Evolutionary conservation across 768 basidiomycete genomes (phyloP).

Genomic region (Lactarius indigo): DNA sequence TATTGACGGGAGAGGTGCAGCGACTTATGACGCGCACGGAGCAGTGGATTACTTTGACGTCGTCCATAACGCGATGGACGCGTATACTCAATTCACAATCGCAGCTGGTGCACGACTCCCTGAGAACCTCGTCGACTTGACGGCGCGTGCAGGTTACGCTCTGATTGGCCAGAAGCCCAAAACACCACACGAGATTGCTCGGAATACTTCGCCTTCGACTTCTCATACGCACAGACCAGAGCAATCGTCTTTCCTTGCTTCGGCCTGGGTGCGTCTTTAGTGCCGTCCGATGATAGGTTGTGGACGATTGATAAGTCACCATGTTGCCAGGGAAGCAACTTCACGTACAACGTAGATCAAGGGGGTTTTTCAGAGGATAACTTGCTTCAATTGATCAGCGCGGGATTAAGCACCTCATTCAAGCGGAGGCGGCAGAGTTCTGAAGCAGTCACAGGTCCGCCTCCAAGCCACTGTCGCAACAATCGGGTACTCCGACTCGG

Average conservation of each 20-base stretch:
- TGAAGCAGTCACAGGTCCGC: slow-evolving; percentile 42
- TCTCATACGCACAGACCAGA: slow-evolving; percentile 55
- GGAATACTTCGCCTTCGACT: slow-evolving; percentile 53
- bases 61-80: slow-evolving; percentile 38
- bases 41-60: slow-evolving; percentile 43
- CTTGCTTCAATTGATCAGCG: slow-evolving; percentile 46
- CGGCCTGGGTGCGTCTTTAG: no score
- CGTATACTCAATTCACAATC: slow-evolving; percentile 38
- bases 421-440: slow-evolving; percentile 54
- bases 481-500: slow-evolving; percentile 41
- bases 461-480: slow-evolving; percentile 48
- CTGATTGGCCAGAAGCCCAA: slow-evolving; percentile 44
- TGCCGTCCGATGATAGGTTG: no score
- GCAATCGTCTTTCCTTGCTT: slow-evolving; percentile 51
- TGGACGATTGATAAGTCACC: background rate
- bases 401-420: slow-evolving; percentile 56
- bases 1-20: slow-evolving; percentile 29
- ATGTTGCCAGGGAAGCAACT: slow-evolving; percentile 52
- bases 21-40: slow-evolving; percentile 49
- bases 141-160: slow-evolving; percentile 48
- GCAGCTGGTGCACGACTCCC: slow-evolving; percentile 42
- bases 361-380: slow-evolving; percentile 58
- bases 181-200: slow-evolving; percentile 45
- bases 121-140: slow-evolving; percentile 44
- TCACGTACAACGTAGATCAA: slow-evolving; percentile 37